Evolutionary conservation across 257 asterid genomes (phyloP).

Genomic region (Coffea canephora): DNA sequence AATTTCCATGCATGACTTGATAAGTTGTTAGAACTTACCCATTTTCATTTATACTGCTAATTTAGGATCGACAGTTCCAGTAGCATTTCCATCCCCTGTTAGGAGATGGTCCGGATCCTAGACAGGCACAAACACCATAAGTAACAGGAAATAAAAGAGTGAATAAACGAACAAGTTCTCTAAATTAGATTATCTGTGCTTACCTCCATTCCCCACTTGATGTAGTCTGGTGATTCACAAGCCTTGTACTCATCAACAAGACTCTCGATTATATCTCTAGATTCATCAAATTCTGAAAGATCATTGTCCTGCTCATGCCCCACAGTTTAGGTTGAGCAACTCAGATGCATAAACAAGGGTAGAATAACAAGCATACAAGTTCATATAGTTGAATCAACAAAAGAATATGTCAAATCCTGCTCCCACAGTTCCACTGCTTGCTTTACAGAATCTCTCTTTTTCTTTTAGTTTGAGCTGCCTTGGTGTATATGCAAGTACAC

Average conservation of each 20-base stretch:
- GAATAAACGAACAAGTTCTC: not conserved
- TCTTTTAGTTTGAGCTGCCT: not conserved
- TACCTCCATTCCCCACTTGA: slow-evolving; percentile 99
- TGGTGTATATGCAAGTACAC: not conserved
- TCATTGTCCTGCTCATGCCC: slow-evolving; percentile 76
- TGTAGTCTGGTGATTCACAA: slow-evolving; percentile 98
- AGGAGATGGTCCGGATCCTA: slow-evolving; percentile 81
- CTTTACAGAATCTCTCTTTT: not conserved
- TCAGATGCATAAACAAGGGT: not conserved
- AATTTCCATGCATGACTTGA: not conserved
- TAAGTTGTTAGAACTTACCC: slow-evolving; percentile 6
- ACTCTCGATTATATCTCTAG: slow-evolving; percentile 92
- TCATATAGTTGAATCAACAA: not conserved
- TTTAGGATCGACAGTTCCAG: slow-evolving; percentile 72
- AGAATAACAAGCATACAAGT: not conserved
- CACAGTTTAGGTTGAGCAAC: slow-evolving; percentile 6
- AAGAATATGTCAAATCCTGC: not conserved
- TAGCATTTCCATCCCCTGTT: slow-evolving; percentile 79
- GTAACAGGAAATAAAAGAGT: not conserved
- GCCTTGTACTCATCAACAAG: slow-evolving; percentile 99
- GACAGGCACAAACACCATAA: slow-evolving; percentile 7
- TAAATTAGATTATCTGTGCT: slow-evolving; percentile 3
- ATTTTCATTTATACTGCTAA: slow-evolving; percentile 36
- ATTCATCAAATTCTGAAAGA: slow-evolving; percentile 98
- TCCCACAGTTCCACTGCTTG: not conserved